These are phyloP conservation scores for Solanum clarkiae DNA, from an alignment of 257 asterid species.

Conservation along the genomic window DNA sequence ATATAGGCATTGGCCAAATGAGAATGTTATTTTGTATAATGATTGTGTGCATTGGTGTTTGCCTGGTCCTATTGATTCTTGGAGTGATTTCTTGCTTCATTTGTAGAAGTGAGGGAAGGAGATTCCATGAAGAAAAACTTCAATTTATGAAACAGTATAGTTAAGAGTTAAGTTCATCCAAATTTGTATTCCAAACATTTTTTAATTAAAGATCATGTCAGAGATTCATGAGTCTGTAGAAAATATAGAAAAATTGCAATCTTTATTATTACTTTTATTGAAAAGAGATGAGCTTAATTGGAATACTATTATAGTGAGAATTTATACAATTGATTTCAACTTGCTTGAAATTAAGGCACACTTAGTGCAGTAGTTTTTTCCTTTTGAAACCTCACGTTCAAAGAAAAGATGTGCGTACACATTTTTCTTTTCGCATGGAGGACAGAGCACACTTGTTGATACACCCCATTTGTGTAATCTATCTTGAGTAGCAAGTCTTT, in stretches of 20 bases:
- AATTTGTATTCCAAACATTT: background rate
- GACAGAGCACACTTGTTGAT: no score
- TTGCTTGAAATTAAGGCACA: background rate
- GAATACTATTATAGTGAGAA: background rate
- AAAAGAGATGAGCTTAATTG: background rate
- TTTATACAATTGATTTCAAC: background rate
- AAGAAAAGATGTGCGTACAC: no score
- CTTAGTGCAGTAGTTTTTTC: background rate
- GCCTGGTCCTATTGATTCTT: slow-evolving; percentile 12
- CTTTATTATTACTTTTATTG: background rate
- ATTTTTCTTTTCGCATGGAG: no score
- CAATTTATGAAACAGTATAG: background rate
- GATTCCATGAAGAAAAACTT: background rate
- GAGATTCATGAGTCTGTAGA: background rate
- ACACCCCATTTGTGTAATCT: no score
- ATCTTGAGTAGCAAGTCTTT: no score
- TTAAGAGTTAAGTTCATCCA: background rate
- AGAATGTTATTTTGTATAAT: no score
- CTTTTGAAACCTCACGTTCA: background rate
- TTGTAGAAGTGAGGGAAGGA: slow-evolving; percentile 6
- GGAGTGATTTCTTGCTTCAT: slow-evolving; percentile 12
- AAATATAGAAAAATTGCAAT: background rate
- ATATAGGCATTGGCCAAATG: no score
- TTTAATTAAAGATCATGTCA: background rate
- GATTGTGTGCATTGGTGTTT: no score